Evolutionary conservation across 1,284 basidiomycete genomes (phyloP).

Genomic region (Ustilago vetiveriae): DNA sequence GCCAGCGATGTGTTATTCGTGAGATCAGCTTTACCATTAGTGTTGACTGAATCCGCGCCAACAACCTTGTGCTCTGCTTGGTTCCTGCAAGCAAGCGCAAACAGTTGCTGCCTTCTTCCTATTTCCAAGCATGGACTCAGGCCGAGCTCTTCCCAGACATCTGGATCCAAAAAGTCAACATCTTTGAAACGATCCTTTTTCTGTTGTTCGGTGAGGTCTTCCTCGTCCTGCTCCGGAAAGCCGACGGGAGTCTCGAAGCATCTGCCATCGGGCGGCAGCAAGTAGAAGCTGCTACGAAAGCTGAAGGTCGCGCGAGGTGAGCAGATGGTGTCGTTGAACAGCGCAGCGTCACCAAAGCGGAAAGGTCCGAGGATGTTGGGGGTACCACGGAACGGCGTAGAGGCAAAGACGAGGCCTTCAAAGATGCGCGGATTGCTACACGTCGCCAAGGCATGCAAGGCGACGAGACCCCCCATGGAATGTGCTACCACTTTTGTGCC

Average conservation of each 20-base stretch:
- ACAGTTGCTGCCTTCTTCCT: slow-evolving; percentile 17
- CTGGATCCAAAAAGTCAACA: slow-evolving; percentile 49
- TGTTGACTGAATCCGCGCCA: not conserved
- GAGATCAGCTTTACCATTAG: not conserved
- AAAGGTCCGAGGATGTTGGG: slow-evolving; percentile 67
- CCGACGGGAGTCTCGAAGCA: slow-evolving; percentile 47
- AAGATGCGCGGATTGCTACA: slow-evolving; percentile 62
- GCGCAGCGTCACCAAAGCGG: slow-evolving; percentile 61
- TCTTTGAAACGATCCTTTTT: slow-evolving; percentile 29
- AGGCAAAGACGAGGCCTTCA: slow-evolving; percentile 63
- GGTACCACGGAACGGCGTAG: slow-evolving; percentile 64
- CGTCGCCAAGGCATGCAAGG: slow-evolving; percentile 62
- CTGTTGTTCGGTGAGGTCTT: slow-evolving; percentile 30
- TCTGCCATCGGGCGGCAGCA: slow-evolving; percentile 54
- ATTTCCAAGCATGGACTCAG: slow-evolving; percentile 46
- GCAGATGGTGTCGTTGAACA: slow-evolving; percentile 62
- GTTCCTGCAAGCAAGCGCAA: slow-evolving; percentile 9
- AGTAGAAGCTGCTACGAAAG: slow-evolving; percentile 65
- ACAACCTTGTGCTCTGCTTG: not conserved
- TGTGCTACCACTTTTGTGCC: slow-evolving; percentile 67
- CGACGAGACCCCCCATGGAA: slow-evolving; percentile 67
- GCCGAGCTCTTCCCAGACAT: slow-evolving; percentile 47
- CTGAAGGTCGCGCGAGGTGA: slow-evolving; percentile 62
- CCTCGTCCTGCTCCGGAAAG: slow-evolving; percentile 28
- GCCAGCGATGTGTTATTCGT: not conserved